Base-by-base conservation (phyloP, 2,329 filamentous ascomycete species). In the Penicillium sp. region DNA sequence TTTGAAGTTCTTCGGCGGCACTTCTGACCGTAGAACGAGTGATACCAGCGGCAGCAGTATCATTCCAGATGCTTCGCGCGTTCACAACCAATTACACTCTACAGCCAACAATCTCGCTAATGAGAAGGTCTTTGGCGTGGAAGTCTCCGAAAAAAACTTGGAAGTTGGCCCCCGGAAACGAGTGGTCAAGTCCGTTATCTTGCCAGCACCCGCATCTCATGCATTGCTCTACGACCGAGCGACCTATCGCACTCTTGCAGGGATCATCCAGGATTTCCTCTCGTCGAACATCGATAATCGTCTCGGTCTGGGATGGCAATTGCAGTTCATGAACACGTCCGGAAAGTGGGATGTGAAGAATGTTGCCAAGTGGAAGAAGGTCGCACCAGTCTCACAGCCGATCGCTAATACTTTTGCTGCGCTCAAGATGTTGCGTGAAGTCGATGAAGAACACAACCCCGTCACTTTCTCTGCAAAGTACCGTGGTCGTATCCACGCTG, bases 261-360 rank as follows among this genome's bases (percentile, higher is more conserved):
- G 89, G 0, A 77, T 95, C 0, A 84, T 96, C 44, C 87, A 89
- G 51, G 84, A 88, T 55, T 97, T 97, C 63, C 78, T 96, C 25
- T 77, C 82, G 14, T 77, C 79, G 3, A 80, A 89, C 61, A 78
- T 96, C 46, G 91, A 91, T 9, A 79, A 83, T 9, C 83, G 90
- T 8, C 79, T 96, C 12, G 88, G 84, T 1, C 81, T 92, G 25
- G 88, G 86, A 36, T 97, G 92, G 91, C 92, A 97, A 70, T 77
- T 97, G 13, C 87, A 92, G 61, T 86, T 93, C 62, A 81, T 97
- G 19, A 89, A 87, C 2, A 89, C 87, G 1, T 88, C 90, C 58
- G 91, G 91, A 3, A 97, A 97, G 72, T 97, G 92, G 92, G 92
- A 96, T 64, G 89, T 97, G 58, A 97, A 97, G 73, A 97, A 97